Conservation (phyloP, 2,329 filamentous ascomycete genomes). For the Ascochyta viciae-villosae region DNA sequence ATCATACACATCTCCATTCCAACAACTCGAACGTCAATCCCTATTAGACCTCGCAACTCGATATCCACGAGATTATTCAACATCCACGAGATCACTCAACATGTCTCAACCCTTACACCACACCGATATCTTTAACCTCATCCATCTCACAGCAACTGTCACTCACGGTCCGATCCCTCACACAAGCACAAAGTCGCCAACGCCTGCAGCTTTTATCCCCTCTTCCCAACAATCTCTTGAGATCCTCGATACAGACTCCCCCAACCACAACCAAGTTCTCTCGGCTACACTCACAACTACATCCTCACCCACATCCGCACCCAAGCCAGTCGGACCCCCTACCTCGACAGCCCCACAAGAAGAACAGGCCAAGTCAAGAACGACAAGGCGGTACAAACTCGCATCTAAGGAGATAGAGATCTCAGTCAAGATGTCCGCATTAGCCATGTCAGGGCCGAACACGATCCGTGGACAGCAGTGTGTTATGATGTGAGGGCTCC, state of each 20-base stretch:
- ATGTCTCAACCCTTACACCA: background rate
- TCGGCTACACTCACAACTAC: background rate
- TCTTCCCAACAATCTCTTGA: background rate
- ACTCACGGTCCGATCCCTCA: background rate
- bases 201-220: background rate
- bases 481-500: background rate
- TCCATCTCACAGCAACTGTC: background rate
- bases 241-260: background rate
- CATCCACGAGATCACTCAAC: background rate
- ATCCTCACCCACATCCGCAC: no score
- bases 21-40: background rate
- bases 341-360: background rate
- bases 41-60: background rate
- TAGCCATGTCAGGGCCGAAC: background rate
- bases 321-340: background rate
- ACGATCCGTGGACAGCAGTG: slow-evolving; percentile 11
- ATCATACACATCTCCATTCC: background rate
- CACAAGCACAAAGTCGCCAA: background rate
- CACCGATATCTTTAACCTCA: background rate
- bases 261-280: background rate
- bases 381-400: background rate
- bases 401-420: background rate
- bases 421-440: background rate
- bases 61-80: background rate
- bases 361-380: background rate